A percentile compares a stretch with the other conserved stretches of the same genome.
Evolutionary conservation across 225 moss, liverwort and hornwort genomes (phyloP).

Genomic region (Bryum argenteum): DNA sequence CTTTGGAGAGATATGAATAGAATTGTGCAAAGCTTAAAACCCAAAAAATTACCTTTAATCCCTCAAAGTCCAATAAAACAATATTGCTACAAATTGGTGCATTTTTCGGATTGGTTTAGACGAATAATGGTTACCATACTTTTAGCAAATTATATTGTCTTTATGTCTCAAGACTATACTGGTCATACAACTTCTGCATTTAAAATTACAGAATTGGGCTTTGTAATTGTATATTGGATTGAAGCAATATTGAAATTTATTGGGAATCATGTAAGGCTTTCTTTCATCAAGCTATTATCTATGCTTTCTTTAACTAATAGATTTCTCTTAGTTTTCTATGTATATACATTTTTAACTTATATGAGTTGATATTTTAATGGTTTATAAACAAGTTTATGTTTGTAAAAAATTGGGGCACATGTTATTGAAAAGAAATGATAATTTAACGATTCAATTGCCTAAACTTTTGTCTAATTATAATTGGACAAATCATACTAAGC

Average conservation of each 20-base stretch:
- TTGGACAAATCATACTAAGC: not conserved
- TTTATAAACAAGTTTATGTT: too few species aligned
- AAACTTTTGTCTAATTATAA: not conserved
- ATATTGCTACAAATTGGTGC: constrained; percentile 48
- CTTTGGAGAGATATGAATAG: constrained; percentile 94
- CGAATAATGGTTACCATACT: constrained; percentile 41
- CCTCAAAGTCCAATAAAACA: not conserved
- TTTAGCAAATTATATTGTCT: constrained; percentile 50
- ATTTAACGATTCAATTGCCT: too few species aligned
- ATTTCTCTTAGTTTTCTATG: not conserved
- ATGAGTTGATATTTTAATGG: too few species aligned
- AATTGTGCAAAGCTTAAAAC: constrained; percentile 74
- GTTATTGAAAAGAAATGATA: too few species aligned
- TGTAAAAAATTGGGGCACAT: too few species aligned
- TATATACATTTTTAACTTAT: not conserved
- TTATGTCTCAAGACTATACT: constrained; percentile 48
- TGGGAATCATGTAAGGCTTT: constrained; percentile 58
- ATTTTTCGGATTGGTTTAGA: constrained; percentile 44
- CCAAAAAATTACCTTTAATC: constrained; percentile 48
- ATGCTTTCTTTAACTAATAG: not conserved
- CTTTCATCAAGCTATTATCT: too few species aligned
- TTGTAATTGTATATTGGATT: constrained; percentile 56
- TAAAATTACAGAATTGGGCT: constrained; percentile 41
- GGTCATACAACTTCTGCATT: not conserved
- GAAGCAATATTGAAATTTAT: constrained; percentile 62